Evolutionary conservation across 2,329 filamentous ascomycete genomes (phyloP).

Genomic region (Penicillium griseofulvum): DNA sequence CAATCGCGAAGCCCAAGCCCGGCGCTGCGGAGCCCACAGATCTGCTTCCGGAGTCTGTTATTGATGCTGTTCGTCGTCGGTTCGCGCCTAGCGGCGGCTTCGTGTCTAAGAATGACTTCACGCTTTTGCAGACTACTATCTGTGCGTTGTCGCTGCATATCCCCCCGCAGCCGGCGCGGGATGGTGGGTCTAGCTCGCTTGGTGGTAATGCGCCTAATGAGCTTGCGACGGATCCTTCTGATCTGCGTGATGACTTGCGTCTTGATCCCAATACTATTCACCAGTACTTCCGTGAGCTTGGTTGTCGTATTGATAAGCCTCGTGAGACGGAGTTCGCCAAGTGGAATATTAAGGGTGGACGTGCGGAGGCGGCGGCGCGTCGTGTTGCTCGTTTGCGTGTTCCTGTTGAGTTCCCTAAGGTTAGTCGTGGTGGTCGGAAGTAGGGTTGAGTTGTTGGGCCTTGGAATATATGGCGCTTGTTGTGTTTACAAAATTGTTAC

Average conservation of each 20-base stretch:
- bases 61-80: slow-evolving; percentile 42
- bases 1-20: slow-evolving; percentile 9
- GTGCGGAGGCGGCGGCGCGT: slow-evolving; percentile 53
- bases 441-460: slow-evolving; percentile 10
- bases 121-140: slow-evolving; percentile 46
- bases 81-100: slow-evolving; percentile 40
- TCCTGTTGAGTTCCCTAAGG: slow-evolving; percentile 79
- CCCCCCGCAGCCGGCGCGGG: slow-evolving; percentile 40
- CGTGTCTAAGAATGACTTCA: slow-evolving; percentile 41
- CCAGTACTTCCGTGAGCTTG: slow-evolving; percentile 48
- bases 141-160: slow-evolving; percentile 48
- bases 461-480: slow-evolving; percentile 7
- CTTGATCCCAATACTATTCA: slow-evolving; percentile 35
- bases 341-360: slow-evolving; percentile 55
- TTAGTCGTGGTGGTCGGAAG: slow-evolving; percentile 40
- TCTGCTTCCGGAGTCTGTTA: slow-evolving; percentile 37
- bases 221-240: slow-evolving; percentile 44
- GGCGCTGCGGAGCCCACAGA: slow-evolving; percentile 18
- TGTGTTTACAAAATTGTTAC: slow-evolving; percentile 9
- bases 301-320: slow-evolving; percentile 45
- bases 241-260: slow-evolving; percentile 46
- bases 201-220: slow-evolving; percentile 39
- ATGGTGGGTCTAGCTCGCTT: slow-evolving; percentile 35
- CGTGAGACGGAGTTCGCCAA: slow-evolving; percentile 42
- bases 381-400: slow-evolving; percentile 69